Conservation (phyloP, 805 yeast genomes). For the Dipodascopsis tothii region DNA sequence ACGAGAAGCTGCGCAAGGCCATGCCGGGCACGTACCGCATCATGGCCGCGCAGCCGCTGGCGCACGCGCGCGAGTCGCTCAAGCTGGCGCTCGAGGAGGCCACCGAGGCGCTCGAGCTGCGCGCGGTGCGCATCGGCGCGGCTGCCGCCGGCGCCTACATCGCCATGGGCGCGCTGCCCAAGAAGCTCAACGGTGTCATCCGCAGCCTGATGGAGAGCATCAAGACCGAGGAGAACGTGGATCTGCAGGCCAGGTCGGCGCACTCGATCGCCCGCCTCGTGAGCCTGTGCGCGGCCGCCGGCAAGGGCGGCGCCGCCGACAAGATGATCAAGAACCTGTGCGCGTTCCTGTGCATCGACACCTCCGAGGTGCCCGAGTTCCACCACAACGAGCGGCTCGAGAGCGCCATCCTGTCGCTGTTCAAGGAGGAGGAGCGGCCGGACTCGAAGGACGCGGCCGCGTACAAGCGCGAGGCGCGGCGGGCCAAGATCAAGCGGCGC, state of each 20-base stretch:
- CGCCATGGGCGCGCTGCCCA: constrained; percentile 57
- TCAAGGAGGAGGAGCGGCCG: constrained; percentile 61
- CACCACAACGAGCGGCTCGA: constrained; percentile 49
- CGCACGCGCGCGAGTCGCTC: constrained; percentile 69
- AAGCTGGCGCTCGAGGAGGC: constrained; percentile 63
- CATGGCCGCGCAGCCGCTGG: constrained; percentile 61
- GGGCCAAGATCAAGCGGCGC: constrained; percentile 70
- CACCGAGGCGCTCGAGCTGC: constrained; percentile 37
- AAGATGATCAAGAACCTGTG: constrained; percentile 85
- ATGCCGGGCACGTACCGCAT: constrained; percentile 66
- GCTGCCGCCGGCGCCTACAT: constrained; percentile 70
- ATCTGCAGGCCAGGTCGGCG: constrained; percentile 68
- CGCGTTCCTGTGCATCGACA: constrained; percentile 90
- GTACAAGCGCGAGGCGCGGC: constrained; percentile 56
- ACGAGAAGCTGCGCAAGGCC: constrained; percentile 53
- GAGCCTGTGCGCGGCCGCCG: constrained; percentile 45
- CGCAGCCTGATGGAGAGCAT: constrained; percentile 88
- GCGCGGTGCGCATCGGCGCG: constrained; percentile 55
- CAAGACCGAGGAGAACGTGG: constrained; percentile 59
- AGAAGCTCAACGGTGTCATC: constrained; percentile 80
- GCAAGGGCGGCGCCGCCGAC: constrained; percentile 70
- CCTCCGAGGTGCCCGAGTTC: constrained; percentile 92
- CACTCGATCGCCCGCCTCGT: constrained; percentile 59
- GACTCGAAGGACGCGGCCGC: constrained; percentile 55
- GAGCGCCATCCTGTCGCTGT: constrained; percentile 60